Conservation (phyloP, 305 asterid species). For the Euphrasia arctica region DNA sequence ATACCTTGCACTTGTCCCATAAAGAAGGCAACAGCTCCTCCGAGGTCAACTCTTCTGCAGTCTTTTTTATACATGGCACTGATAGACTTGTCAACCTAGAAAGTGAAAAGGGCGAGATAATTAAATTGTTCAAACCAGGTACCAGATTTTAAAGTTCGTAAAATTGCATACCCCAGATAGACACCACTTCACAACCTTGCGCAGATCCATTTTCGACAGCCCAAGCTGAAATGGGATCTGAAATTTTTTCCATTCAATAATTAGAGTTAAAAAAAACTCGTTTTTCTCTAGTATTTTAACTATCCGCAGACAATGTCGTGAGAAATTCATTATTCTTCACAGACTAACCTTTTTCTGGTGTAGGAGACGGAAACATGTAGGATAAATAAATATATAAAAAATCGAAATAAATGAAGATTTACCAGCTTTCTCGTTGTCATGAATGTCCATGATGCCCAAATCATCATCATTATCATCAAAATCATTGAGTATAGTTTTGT, state of each 20-base stretch:
- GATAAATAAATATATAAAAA: background rate
- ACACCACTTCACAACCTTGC: conserved; percentile 85
- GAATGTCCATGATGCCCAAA: conserved; percentile 70
- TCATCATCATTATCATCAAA: conserved; percentile 57
- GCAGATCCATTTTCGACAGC: conserved; percentile 77
- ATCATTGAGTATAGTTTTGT: conserved; percentile 41
- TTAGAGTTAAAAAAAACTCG: background rate
- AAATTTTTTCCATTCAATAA: conserved; percentile 20
- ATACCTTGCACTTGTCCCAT: conserved; percentile 99
- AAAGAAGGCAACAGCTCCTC: conserved; percentile 96
- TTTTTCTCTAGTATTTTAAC: background rate
- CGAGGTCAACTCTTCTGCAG: no score
- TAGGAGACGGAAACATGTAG: background rate
- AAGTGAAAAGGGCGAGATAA: no score
- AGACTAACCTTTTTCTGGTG: conserved; percentile 90
- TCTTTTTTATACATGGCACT: no score
- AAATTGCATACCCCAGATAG: conserved; percentile 75
- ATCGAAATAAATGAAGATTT: conserved; percentile 18
- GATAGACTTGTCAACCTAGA: no score
- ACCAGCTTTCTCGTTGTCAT: conserved; percentile 57
- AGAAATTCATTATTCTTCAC: background rate
- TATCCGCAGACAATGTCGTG: background rate
- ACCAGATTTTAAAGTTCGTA: conserved; percentile 10
- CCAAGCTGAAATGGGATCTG: conserved; percentile 96
- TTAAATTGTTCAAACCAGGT: conserved; percentile 2